Evolutionary conservation across 2,329 filamentous ascomycete genomes (phyloP).

Genomic region (Epichloe sp.): DNA sequence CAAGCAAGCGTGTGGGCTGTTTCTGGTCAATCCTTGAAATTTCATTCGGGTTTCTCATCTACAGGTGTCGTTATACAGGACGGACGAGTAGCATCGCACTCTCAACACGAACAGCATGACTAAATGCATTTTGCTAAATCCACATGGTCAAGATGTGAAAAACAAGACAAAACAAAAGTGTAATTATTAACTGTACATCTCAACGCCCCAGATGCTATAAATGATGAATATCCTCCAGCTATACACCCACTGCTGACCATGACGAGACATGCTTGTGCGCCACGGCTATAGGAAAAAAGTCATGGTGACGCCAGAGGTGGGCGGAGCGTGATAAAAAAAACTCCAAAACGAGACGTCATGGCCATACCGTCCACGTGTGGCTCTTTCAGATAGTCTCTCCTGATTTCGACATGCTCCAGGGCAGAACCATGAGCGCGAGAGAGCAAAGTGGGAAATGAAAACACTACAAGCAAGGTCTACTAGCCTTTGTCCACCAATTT

Average conservation of each 20-base stretch:
- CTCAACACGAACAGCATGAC: too few species aligned
- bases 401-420: not conserved
- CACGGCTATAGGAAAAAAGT: not conserved
- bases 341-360: too few species aligned
- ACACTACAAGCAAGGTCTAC: conserved; percentile 1
- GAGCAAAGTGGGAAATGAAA: conserved; percentile 3
- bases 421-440: not conserved
- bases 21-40: not conserved
- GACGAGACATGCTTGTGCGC: not conserved
- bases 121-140: too few species aligned
- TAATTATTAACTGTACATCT: not conserved
- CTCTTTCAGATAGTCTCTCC: not conserved
- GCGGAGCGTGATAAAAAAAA: too few species aligned
- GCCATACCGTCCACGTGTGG: not conserved
- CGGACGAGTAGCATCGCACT: too few species aligned
- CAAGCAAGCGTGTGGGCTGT: not conserved
- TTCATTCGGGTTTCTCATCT: too few species aligned
- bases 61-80: too few species aligned
- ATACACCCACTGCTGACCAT: not conserved
- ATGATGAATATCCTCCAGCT: conserved; percentile 4
- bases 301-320: not conserved
- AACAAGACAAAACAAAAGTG: not conserved
- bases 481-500: conserved; percentile 4
- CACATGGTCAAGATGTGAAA: too few species aligned
- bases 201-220: conserved; percentile 10